These are phyloP conservation scores for Neofusicoccum sp. DNA, from an alignment of 2,329 filamentous ascomycete species.

Conservation along the genomic window DNA sequence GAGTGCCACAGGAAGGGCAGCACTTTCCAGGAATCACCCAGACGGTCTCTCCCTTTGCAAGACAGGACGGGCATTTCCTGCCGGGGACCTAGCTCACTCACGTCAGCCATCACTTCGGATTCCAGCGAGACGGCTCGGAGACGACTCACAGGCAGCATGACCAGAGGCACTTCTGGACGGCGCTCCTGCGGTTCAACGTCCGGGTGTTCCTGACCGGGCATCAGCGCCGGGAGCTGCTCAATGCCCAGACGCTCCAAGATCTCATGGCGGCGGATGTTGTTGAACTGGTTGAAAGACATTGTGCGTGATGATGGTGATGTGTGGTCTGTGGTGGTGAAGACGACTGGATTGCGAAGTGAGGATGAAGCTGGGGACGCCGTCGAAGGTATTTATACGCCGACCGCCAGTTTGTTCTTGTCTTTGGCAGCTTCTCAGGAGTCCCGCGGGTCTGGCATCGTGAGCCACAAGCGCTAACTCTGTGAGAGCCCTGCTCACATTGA, in stretches of 20 bases:
- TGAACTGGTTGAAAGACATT: conserved; percentile 23
- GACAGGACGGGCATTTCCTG: conserved; percentile 42
- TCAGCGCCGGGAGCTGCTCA: conserved; percentile 21
- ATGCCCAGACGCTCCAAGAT: conserved; percentile 22
- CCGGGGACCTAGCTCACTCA: conserved; percentile 37
- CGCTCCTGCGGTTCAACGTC: conserved; percentile 16
- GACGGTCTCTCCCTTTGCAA: conserved; percentile 43
- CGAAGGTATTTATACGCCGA: conserved; percentile 20
- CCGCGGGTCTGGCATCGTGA: conserved; percentile 51
- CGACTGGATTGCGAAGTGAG: background rate
- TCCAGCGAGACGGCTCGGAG: background rate
- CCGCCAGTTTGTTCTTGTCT: conserved; percentile 3
- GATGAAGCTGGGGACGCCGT: background rate
- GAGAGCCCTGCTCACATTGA: conserved; percentile 16
- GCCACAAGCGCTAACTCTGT: conserved; percentile 32
- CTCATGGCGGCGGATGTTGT: conserved; percentile 21
- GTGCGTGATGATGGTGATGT: background rate
- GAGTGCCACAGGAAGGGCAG: conserved; percentile 43
- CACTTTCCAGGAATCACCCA: conserved; percentile 46
- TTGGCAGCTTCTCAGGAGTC: conserved; percentile 2
- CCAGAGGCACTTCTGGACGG: conserved; percentile 32
- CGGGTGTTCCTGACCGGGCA: conserved; percentile 7
- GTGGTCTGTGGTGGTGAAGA: background rate
- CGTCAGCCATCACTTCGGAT: conserved; percentile 2
- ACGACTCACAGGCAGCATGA: conserved; percentile 37